Conservation (phyloP, 371 early-diverging fungal species). For the Mortierella sp. region DNA sequence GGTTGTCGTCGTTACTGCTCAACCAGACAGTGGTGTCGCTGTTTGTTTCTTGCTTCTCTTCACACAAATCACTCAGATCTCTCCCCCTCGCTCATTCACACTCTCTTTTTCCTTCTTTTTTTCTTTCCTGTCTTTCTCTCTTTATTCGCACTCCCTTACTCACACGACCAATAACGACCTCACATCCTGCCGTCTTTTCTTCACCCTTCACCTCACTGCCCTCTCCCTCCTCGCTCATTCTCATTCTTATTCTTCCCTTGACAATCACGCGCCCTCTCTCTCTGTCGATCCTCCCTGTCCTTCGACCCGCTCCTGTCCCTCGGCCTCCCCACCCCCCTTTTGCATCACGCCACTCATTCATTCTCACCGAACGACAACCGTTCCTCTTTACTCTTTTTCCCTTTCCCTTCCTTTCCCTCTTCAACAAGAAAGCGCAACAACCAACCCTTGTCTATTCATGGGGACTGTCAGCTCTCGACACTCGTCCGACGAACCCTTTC, state of each 20-base stretch:
- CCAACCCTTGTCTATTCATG: conserved; percentile 13
- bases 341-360: background rate
- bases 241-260: background rate
- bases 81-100: background rate
- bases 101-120: background rate
- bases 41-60: background rate
- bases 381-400: background rate
- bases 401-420: background rate
- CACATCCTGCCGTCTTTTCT: background rate
- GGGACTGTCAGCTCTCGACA: conserved; percentile 28
- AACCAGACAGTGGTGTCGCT: background rate
- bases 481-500: conserved; percentile 21
- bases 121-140: background rate
- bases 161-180: conserved; percentile 5
- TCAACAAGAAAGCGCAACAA: background rate
- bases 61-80: background rate
- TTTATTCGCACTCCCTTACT: background rate
- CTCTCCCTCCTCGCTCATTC: background rate
- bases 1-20: background rate
- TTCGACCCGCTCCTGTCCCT: background rate
- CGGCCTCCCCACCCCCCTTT: background rate
- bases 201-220: background rate
- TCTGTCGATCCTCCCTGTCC: background rate
- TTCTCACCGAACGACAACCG: background rate
- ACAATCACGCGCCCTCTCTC: background rate